Evolutionary conservation across 306 rosid species (phyloP).

Genomic region (Cyclanthera cordifolia): DNA sequence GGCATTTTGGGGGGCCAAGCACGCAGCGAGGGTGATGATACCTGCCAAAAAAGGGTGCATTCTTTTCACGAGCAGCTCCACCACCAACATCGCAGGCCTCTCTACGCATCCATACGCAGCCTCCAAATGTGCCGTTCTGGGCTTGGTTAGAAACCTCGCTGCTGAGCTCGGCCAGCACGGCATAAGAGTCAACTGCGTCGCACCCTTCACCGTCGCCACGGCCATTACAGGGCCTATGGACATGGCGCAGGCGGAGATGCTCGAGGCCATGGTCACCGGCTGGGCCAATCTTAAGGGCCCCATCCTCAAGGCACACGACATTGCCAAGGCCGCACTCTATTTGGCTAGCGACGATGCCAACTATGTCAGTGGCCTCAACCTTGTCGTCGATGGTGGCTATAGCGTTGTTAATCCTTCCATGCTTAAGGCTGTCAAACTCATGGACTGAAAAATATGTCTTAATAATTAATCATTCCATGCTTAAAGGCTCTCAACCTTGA

Average conservation of each 20-base stretch:
- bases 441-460: background rate
- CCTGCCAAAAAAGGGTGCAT: slow-evolving; percentile 22
- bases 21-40: slow-evolving; percentile 27
- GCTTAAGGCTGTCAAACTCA: background rate
- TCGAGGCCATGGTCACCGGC: background rate
- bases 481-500: too few relatives aligned
- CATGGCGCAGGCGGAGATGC: background rate
- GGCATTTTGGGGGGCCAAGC: slow-evolving; percentile 25
- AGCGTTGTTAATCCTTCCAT: slow-evolving; percentile 19
- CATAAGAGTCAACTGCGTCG: slow-evolving; percentile 24
- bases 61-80: slow-evolving; percentile 19
- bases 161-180: slow-evolving; percentile 22
- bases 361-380: slow-evolving; percentile 22
- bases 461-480: too few relatives aligned
- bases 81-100: slow-evolving; percentile 17
- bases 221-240: background rate
- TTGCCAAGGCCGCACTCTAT: slow-evolving; percentile 16
- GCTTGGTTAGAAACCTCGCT: slow-evolving; percentile 16
- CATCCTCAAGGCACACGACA: slow-evolving; percentile 5
- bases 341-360: slow-evolving; percentile 19
- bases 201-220: slow-evolving; percentile 15
- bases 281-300: slow-evolving; percentile 12
- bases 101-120: slow-evolving; percentile 23
- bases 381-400: slow-evolving; percentile 20
- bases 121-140: slow-evolving; percentile 16